Percentiles rank a stretch among this genome's conserved stretches.
phyloP scores from a whole-genome alignment of 2,329 filamentous ascomycete species.

The Colletotrichum scovillei region DNA sequence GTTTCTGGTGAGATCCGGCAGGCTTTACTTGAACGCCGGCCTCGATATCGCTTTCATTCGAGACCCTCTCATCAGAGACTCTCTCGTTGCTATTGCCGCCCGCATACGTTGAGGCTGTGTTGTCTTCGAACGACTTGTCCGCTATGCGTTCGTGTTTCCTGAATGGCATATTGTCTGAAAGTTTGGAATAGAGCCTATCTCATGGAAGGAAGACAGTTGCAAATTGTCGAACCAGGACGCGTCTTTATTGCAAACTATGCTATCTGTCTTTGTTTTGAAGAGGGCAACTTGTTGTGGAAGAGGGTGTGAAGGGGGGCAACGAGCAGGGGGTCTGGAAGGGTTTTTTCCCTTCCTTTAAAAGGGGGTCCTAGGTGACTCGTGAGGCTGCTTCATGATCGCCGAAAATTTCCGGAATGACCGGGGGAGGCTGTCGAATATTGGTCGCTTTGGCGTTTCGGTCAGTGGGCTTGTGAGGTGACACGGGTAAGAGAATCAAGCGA shows the following conservation, averaged over 20 bases:
- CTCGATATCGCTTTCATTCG: constrained; percentile 3
- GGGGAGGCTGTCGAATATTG: constrained; percentile 19
- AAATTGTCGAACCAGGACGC: not conserved
- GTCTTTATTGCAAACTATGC: constrained; percentile 12
- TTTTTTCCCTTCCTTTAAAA: constrained; percentile 16
- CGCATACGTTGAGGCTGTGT: not conserved
- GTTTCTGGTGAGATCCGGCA: constrained; percentile 18
- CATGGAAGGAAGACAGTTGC: not conserved
- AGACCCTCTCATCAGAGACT: not conserved
- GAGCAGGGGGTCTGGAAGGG: not conserved
- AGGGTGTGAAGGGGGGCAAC: not conserved
- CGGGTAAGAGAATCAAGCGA: not conserved
- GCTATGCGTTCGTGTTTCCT: not conserved
- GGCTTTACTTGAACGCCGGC: not conserved
- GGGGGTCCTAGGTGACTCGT: constrained; percentile 3
- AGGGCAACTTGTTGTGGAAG: not conserved
- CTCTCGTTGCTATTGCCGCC: not conserved
- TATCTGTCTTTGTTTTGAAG: not conserved
- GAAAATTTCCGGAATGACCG: constrained; percentile 26
- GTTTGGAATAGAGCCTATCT: not conserved
- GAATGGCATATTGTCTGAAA: constrained; percentile 7
- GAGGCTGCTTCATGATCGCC: constrained; percentile 28
- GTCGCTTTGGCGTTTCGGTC: constrained; percentile 8
- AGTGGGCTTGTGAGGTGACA: constrained; percentile 6
- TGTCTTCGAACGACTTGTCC: not conserved